These are phyloP conservation scores for Schizosaccharomyces octosporus DNA, from an alignment of 805 yeast species.

Conservation along the genomic window DNA sequence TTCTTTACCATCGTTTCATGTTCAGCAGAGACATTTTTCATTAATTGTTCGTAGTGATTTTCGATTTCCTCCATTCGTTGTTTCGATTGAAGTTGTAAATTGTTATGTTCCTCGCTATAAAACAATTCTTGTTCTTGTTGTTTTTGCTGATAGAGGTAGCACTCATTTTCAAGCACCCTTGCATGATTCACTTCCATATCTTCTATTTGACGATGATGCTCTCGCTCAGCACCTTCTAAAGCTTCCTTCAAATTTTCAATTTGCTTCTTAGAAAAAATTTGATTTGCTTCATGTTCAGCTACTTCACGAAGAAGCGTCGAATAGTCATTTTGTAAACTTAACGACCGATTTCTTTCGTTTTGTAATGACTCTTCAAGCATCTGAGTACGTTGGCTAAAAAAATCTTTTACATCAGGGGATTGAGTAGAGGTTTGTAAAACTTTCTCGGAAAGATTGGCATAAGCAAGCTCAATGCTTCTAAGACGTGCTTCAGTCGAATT, in stretches of 20 bases:
- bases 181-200: background rate
- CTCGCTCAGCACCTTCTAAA: background rate
- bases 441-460: conserved; percentile 1
- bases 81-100: background rate
- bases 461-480: conserved; percentile 5
- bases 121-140: background rate
- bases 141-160: background rate
- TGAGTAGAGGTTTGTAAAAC: background rate
- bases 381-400: background rate
- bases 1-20: background rate
- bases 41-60: background rate
- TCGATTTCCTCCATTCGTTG: background rate
- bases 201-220: background rate
- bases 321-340: background rate
- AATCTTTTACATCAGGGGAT: background rate
- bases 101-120: background rate
- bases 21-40: background rate
- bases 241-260: background rate
- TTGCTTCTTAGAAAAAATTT: background rate
- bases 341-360: background rate
- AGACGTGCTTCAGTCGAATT: conserved; percentile 7
- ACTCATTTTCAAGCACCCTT: background rate
- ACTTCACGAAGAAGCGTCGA: background rate
- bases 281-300: background rate
- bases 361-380: background rate